Evolutionary conservation across 2,329 filamentous ascomycete genomes (phyloP).

Genomic region (Fusarium foetens): DNA sequence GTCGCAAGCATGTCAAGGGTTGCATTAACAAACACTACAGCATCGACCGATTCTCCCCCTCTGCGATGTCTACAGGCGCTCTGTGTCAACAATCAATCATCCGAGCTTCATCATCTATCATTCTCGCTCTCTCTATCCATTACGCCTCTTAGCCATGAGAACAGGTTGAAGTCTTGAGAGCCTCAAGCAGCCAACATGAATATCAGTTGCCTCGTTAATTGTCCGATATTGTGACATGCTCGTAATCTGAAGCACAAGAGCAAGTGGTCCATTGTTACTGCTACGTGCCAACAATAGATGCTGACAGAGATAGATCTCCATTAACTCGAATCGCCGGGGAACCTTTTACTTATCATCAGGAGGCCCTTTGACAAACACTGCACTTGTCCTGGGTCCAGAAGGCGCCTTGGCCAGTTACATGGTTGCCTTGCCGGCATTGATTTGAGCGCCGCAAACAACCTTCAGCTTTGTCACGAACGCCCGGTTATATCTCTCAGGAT

Average conservation of each 20-base stretch:
- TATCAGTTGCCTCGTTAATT: not conserved
- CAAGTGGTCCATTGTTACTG: not conserved
- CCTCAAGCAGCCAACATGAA: not conserved
- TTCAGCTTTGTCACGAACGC: not conserved
- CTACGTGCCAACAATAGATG: not conserved
- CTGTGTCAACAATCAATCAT: not conserved
- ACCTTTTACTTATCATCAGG: not conserved
- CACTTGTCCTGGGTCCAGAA: not conserved
- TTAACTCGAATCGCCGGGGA: too few species aligned
- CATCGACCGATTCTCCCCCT: not conserved
- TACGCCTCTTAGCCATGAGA: rapidly evolving
- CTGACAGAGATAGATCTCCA: not conserved
- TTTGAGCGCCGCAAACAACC: not conserved
- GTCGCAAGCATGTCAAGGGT: not conserved
- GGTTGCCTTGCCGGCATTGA: not conserved
- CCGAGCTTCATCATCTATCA: not conserved
- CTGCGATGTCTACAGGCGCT: too few species aligned
- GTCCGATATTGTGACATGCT: not conserved
- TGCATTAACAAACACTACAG: not conserved
- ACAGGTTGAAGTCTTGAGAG: not conserved
- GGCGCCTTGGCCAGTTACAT: not conserved
- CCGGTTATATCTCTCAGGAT: not conserved
- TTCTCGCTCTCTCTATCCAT: not conserved
- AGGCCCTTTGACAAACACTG: not conserved
- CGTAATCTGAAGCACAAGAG: not conserved